Conservation (phyloP, 2,329 filamentous ascomycete species). For the Pezicula radicicola region DNA sequence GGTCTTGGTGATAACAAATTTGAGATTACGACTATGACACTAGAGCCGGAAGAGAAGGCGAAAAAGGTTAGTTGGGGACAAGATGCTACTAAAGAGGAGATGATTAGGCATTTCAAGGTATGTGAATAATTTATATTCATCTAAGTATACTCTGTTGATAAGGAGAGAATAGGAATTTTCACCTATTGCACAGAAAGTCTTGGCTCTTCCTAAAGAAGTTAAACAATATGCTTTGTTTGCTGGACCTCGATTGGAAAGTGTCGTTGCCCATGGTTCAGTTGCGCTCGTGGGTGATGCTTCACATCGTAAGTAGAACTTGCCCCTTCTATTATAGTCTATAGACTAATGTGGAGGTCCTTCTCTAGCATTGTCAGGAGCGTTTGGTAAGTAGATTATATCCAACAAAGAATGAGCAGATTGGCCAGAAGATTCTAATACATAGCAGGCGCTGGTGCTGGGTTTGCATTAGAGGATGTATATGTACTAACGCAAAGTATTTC, state of each 20-base stretch:
- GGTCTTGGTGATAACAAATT: background rate
- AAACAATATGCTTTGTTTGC: constrained; percentile 3
- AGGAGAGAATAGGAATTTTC: background rate
- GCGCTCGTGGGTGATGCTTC: constrained; percentile 2
- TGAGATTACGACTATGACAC: background rate
- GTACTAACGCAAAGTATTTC: background rate
- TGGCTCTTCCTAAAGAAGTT: background rate
- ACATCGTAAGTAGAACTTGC: background rate
- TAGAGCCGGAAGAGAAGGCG: background rate
- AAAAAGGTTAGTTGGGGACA: background rate
- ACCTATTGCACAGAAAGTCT: background rate
- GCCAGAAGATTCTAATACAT: background rate
- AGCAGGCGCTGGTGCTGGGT: constrained; percentile 1
- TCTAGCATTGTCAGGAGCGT: background rate
- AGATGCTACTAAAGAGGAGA: background rate
- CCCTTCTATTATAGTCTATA: background rate
- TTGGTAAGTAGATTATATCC: background rate
- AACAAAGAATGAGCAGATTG: background rate
- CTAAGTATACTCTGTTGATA: background rate
- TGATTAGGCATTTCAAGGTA: constrained; percentile 1
- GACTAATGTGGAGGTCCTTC: background rate
- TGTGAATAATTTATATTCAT: background rate
- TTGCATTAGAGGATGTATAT: constrained; percentile 1
- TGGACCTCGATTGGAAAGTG: background rate
- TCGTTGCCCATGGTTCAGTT: background rate